Base-by-base conservation (phyloP, 208 protist genomes). In the Acanthamoeba divionensis region DNA sequence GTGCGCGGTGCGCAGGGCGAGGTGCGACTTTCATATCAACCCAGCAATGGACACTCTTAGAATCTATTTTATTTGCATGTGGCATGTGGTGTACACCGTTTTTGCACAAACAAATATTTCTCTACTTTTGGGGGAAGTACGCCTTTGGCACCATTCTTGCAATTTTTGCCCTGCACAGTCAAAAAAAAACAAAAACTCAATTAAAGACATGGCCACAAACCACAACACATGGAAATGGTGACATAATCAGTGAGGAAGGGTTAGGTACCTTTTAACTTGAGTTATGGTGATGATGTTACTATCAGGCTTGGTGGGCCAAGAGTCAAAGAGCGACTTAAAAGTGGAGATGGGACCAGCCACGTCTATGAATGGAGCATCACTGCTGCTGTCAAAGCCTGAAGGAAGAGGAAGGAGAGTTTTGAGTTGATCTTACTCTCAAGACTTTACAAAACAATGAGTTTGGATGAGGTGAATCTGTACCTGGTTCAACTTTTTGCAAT, bases 271-370 rank as follows among this genome's bases (percentile, higher is more conserved):
- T 26, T 82, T 82, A 29, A 82, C 45, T 9, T 45, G 71, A 4
- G 71, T 82, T 13, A 82, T 21, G 38, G 71, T 82, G 71, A 82
- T 52, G 47, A 82, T 82, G 71, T 33, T 82, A 31, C 71, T 52
- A 21, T 29, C n/a, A 36, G 71, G 71, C 47, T 82, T 82, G 26
- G 55, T 52, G 71, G 50, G 71, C 71, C 71, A 82, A 31, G 13
- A 13, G 26, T 82, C 71, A 52, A 62, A 82, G n/a, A 82, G 47
- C 50, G 10, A 45, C 45, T 60, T 55, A 52, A 82, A 82, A 52
- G 55, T 52, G 21, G 62, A 45, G 26, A 52, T 82, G 33, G 71
- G 71, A 12, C 71, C 71, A 52, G 55, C 62, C 50, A 82, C 50
- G 18, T 82, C 71, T 21, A 52, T 45, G 50, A 82, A 38, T 13